Evolutionary conservation across 1,284 basidiomycete genomes (phyloP), one percentile per base, ranked within the genome.

Genomic region (Sparassis latifolia): DNA sequence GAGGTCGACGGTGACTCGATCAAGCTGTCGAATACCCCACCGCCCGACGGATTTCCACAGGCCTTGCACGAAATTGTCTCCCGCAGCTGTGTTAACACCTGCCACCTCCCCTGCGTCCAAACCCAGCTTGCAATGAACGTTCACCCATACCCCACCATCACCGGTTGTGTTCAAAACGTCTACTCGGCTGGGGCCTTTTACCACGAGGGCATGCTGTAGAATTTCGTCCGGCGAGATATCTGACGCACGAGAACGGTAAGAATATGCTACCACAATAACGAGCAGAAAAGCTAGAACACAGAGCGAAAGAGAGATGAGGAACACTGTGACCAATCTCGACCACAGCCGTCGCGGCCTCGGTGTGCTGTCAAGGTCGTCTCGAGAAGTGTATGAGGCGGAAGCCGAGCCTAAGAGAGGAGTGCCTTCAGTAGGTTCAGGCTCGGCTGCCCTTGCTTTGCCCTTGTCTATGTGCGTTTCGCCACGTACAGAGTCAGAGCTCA

Each of bases 41-140:
- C 84, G 74, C 2, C 84, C 84, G 31, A 89, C 51, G 2, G 75
- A 69, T 65, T 84, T 87, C 79, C 81, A 85, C 29, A 78, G 54
- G 49, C 66, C 65, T 12, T 59, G 55, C 41, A 79, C 55, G 10
- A 78, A 44, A 40, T 77, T 73, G 47, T 69, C 68, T 32, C 71
- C 66, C 10, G 66, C 58, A 7, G 71, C 66, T 5, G 67, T 66
- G 50, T 76, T 77, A 20, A 86, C 74, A 2, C 78, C 82, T 7
- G 86, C 68, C 33, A 80, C 67, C 3, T 71, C 63, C 2, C 83
- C 84, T 5, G 81, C 84, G 61, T 89, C 80, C 12, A 89, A 55
- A 0, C 86, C 86, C 10, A 85, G 61, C 42, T 73, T 67, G 5
- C 73, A 79, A n/a, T 76, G 68, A 5, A 87, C 69, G 45, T 69